A percentile compares a stretch with the other conserved stretches of the same genome.
These are phyloP conservation scores for Penicillium roqueforti DNA, from an alignment of 495 filamentous ascomycete species.

Conservation along the genomic window DNA sequence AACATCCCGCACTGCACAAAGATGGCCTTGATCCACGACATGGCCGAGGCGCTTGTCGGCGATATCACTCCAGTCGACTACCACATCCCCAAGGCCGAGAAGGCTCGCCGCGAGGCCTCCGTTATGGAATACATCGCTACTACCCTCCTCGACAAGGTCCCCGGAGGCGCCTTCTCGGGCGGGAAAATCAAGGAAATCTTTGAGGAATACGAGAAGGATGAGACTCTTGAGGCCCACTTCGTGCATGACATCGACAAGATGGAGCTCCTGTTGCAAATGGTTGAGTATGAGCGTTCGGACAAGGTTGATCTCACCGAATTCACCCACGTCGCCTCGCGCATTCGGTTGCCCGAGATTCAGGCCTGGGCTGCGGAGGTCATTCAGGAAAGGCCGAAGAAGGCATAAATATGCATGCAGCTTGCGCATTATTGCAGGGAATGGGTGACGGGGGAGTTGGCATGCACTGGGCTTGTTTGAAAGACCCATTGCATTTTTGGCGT, in stretches of 20 bases:
- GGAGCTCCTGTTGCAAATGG: conserved; percentile 89
- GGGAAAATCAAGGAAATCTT: conserved; percentile 70
- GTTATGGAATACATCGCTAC: conserved; percentile 87
- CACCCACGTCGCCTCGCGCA: conserved; percentile 62
- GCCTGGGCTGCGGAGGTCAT: conserved; percentile 74
- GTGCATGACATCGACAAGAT: conserved; percentile 98
- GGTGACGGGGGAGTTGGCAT: not conserved
- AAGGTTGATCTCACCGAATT: conserved; percentile 82
- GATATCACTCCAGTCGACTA: conserved; percentile 89
- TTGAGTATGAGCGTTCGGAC: conserved; percentile 84
- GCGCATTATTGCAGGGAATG: not conserved
- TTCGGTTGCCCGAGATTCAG: conserved; percentile 72
- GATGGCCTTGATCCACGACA: conserved; percentile 94
- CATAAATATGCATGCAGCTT: not conserved
- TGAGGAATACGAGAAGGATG: conserved; percentile 87
- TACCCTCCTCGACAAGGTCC: conserved; percentile 66
- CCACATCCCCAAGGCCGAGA: conserved; percentile 61
- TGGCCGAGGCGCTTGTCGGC: conserved; percentile 91
- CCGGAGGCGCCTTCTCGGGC: conserved; percentile 58
- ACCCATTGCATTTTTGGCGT: conserved; percentile 15
- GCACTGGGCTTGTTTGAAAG: not conserved
- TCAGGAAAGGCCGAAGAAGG: conserved; percentile 62
- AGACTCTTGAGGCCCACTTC: conserved; percentile 77
- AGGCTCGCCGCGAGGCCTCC: conserved; percentile 74
- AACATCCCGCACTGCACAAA: conserved; percentile 81